Evolutionary conservation across 1,284 basidiomycete species (phyloP), one percentile per base, ranked within the genome.

Genomic region (Vanrija sp.): DNA sequence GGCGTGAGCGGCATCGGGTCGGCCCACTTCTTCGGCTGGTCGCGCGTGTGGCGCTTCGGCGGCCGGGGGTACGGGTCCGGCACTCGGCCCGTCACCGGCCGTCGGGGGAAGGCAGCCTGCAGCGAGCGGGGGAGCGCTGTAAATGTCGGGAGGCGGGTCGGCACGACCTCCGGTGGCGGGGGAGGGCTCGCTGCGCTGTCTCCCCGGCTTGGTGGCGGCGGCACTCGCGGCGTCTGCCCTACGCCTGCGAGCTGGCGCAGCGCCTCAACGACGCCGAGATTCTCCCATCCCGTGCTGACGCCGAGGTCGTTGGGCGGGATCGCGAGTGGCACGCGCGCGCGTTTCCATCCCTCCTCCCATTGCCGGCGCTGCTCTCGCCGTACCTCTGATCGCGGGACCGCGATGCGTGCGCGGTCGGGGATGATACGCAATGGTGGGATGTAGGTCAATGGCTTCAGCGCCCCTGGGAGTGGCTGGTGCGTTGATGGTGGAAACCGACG

Each of bases 1-100:
- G 53, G 19, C 6, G 58, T 60, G 7, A 70, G 48, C 5, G n/a
- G 24, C 7, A 54, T 53, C 4, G 64, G 63, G 16, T 57, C n/a
- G 2, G 42, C 37, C 69, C 69, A 73, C 0, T 61, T 68, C 4
- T 44, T 37, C 0, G 66, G 66, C 35, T 70, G 69, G 20, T 48
- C 18, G 25, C 66, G 52, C 0, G 66, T 67, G 25, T 60, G 50
- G 10, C 56, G 54, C 0, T 57, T 60, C n/a, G 57, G 51, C 0
- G 69, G 71, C 1, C 49, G 49, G 4, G 55, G 58, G 37, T 64
- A 66, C 9, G 48, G 51, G 20, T 53, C 49, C 5, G 27, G 38
- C 12, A 49, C 48, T 0, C 6, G 20, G 1, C 37, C 22, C 1
- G 12, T 41, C 14, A 25, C 16, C 14, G 23, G 12, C 3, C 8